Conservation (phyloP, 2,329 filamentous ascomycete species). For the Cryphonectria parasitica region DNA sequence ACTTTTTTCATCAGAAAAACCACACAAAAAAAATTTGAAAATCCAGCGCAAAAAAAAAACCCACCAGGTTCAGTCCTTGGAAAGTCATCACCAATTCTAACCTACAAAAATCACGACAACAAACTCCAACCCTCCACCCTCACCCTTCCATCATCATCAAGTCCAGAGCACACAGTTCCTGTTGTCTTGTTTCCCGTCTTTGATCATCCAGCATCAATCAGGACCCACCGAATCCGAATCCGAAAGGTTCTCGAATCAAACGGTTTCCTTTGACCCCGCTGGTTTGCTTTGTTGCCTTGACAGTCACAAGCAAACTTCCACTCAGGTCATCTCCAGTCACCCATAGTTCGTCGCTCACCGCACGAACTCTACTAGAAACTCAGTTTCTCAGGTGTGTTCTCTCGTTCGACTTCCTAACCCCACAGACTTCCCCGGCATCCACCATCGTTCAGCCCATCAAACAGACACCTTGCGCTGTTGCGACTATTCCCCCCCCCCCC, state of each 20-base stretch:
- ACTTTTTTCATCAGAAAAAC: slow-evolving; percentile 56
- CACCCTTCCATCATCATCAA: slow-evolving; percentile 6
- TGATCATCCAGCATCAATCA: slow-evolving; percentile 27
- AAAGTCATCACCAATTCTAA: slow-evolving; percentile 20
- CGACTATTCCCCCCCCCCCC: background rate
- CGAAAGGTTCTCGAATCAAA: slow-evolving; percentile 21
- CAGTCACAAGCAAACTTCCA: slow-evolving; percentile 18
- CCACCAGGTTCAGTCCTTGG: slow-evolving; percentile 31
- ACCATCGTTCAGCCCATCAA: background rate
- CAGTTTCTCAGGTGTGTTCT: slow-evolving; percentile 23
- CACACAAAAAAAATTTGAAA: slow-evolving; percentile 65
- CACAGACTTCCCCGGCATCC: background rate
- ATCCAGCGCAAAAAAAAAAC: slow-evolving; percentile 51
- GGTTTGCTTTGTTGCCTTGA: slow-evolving; percentile 29
- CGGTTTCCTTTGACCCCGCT: slow-evolving; percentile 26
- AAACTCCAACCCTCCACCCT: slow-evolving; percentile 24
- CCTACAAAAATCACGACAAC: slow-evolving; percentile 21
- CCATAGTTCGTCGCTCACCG: slow-evolving; percentile 13
- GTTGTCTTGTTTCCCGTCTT: slow-evolving; percentile 16
- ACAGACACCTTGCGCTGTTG: background rate
- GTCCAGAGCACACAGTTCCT: slow-evolving; percentile 27
- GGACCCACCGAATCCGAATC: slow-evolving; percentile 18
- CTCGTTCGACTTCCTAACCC: too few relatives aligned
- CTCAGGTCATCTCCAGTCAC: slow-evolving; percentile 23
- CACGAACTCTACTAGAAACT: slow-evolving; percentile 16